These are phyloP conservation scores for Bryoerythrophyllum caledonicum DNA, from an alignment of 225 moss, liverwort and hornwort species.

Conservation along the genomic window DNA sequence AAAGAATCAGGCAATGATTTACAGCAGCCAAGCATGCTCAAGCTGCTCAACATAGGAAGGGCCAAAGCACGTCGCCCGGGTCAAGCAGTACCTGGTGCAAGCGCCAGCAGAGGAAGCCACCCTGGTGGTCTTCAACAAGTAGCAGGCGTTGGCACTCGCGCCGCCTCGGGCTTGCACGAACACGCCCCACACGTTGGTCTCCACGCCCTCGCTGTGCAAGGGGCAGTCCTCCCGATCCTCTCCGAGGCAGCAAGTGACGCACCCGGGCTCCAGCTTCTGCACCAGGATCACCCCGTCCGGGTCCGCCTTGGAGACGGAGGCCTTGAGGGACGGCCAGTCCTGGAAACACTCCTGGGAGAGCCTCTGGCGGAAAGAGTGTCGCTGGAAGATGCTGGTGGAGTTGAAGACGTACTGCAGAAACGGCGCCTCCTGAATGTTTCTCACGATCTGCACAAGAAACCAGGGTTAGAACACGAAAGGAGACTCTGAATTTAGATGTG, in stretches of 20 bases:
- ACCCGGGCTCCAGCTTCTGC: slow-evolving; percentile 55
- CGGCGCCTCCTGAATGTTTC: slow-evolving; percentile 83
- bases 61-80: slow-evolving; percentile 73
- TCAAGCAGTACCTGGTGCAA: slow-evolving; percentile 61
- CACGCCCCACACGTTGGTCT: slow-evolving; percentile 76
- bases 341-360: slow-evolving; percentile 53
- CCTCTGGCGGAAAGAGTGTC: slow-evolving; percentile 41
- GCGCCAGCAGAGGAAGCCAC: slow-evolving; percentile 51
- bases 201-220: slow-evolving; percentile 25
- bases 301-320: slow-evolving; percentile 40
- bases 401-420: slow-evolving; percentile 71
- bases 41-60: slow-evolving; percentile 68
- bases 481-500: too few relatives aligned
- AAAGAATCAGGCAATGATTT: slow-evolving; percentile 23
- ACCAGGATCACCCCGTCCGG: slow-evolving; percentile 86
- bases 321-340: slow-evolving; percentile 61
- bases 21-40: slow-evolving; percentile 66
- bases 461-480: too few relatives aligned
- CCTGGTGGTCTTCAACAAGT: slow-evolving; percentile 80
- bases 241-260: slow-evolving; percentile 38
- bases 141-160: slow-evolving; percentile 55
- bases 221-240: slow-evolving; percentile 31
- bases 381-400: slow-evolving; percentile 20
- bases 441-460: slow-evolving; percentile 61
- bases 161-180: slow-evolving; percentile 66